phyloP scores from a whole-genome alignment of 371 early-diverging fungal genomes.

The Mortierella sp. region DNA sequence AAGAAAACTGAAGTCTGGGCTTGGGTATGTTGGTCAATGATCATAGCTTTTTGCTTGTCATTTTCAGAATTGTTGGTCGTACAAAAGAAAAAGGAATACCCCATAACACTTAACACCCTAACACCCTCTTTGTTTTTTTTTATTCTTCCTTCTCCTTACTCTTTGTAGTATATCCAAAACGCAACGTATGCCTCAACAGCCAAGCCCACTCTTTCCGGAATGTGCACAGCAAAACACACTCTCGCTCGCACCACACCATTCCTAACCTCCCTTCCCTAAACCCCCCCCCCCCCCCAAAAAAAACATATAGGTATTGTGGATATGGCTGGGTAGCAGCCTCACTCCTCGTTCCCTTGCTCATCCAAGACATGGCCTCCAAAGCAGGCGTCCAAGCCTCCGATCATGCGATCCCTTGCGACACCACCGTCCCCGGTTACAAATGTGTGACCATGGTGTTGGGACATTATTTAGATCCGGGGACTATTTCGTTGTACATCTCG shows the following conservation, averaged over 20 bases:
- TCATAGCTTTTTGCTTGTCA: background rate
- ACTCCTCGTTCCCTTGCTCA: conserved; percentile 30
- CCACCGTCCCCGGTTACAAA: conserved; percentile 23
- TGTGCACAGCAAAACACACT: background rate
- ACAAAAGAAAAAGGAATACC: background rate
- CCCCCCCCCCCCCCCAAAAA: background rate
- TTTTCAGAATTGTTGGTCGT: background rate
- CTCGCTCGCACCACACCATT: background rate
- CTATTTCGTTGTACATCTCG: conserved; percentile 50
- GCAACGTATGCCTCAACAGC: conserved; percentile 25
- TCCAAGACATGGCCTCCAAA: conserved; percentile 49
- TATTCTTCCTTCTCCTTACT: background rate
- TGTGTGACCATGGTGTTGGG: conserved; percentile 44
- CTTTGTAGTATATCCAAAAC: conserved; percentile 42
- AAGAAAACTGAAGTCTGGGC: conserved; percentile 50
- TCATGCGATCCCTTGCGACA: conserved; percentile 42
- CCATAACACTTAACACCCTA: background rate
- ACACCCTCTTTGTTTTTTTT: background rate
- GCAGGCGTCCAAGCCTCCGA: conserved; percentile 35
- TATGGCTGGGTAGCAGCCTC: conserved; percentile 37
- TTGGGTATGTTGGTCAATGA: conserved; percentile 31
- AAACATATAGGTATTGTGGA: conserved; percentile 33
- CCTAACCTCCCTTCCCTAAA: background rate
- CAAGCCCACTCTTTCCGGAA: background rate
- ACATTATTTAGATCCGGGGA: conserved; percentile 44